phyloP scores from a whole-genome alignment of 176 grass and related monocot species.

The Phragmites australis region DNA sequence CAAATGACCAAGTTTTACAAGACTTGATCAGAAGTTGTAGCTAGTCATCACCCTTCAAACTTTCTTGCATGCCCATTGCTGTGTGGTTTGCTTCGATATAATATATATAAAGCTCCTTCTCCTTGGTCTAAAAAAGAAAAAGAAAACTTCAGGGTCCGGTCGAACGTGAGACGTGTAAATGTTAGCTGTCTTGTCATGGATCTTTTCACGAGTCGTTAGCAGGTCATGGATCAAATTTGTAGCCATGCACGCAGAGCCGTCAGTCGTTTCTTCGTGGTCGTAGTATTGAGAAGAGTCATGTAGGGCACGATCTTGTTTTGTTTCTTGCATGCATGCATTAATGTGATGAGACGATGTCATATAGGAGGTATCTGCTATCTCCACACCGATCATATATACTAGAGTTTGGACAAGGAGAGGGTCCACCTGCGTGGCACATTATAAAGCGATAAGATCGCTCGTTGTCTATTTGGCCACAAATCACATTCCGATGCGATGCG shows the following conservation, averaged over 20 bases:
- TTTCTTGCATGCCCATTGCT: no score
- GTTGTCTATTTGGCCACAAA: neutral
- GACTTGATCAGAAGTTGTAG: no score
- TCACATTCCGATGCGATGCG: neutral
- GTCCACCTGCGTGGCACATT: neutral
- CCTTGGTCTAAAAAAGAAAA: no score
- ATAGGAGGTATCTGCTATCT: constrained; percentile 3
- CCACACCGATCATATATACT: neutral
- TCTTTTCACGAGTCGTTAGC: neutral
- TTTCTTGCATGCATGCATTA: neutral
- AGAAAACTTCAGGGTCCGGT: no score
- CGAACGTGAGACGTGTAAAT: neutral
- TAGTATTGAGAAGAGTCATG: neutral
- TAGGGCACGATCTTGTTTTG: neutral
- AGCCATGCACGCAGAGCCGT: neutral
- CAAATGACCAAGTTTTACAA: neutral
- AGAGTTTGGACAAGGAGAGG: neutral
- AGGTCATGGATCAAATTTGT: neutral
- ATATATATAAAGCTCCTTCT: no score
- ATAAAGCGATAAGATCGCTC: neutral
- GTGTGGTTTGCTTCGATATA: no score
- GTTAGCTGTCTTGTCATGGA: neutral
- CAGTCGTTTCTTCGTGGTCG: neutral
- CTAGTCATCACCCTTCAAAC: no score
- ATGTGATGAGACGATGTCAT: neutral